These are phyloP conservation scores for Phoma sp. DNA, from an alignment of 2,329 filamentous ascomycete genomes.

Conservation along the genomic window DNA sequence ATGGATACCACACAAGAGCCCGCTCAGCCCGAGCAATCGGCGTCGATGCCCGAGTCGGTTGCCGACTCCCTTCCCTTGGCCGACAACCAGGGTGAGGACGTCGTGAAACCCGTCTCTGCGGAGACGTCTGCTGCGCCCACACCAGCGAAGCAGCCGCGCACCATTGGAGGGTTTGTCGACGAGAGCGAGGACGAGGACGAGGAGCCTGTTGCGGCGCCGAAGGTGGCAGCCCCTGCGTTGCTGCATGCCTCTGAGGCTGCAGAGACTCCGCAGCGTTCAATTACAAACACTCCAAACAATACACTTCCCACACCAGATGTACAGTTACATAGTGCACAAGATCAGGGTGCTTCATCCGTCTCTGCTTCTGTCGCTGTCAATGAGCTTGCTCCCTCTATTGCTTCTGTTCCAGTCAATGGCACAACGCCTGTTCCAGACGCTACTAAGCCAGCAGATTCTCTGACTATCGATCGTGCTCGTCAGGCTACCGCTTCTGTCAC, in stretches of 20 bases:
- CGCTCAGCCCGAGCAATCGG: constrained; percentile 31
- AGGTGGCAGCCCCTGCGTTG: constrained; percentile 56
- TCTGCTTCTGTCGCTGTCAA: constrained; percentile 49
- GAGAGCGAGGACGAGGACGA: constrained; percentile 67
- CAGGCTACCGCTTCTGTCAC: constrained; percentile 50
- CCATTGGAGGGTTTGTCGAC: constrained; percentile 67
- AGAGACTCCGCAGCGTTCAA: constrained; percentile 60
- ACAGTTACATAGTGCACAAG: constrained; percentile 65
- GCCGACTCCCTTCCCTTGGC: constrained; percentile 34
- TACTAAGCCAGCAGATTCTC: constrained; percentile 43
- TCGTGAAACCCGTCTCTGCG: constrained; percentile 31
- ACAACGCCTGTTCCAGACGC: constrained; percentile 46
- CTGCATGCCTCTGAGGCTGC: constrained; percentile 57
- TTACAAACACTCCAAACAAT: constrained; percentile 64
- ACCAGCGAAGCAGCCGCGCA: constrained; percentile 56
- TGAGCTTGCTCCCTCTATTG: constrained; percentile 57
- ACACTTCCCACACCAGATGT: constrained; percentile 62
- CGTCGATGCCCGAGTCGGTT: constrained; percentile 38
- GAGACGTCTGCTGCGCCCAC: constrained; percentile 38
- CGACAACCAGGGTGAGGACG: constrained; percentile 28
- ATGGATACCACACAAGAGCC: constrained; percentile 23
- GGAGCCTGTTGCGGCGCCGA: constrained; percentile 53
- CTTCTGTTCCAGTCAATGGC: constrained; percentile 57
- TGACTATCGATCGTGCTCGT: constrained; percentile 41
- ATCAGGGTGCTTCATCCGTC: constrained; percentile 53